Evolutionary conservation across 192 early-diverging fungal species (phyloP).

Genomic region (Cladochytrium replicatum): DNA sequence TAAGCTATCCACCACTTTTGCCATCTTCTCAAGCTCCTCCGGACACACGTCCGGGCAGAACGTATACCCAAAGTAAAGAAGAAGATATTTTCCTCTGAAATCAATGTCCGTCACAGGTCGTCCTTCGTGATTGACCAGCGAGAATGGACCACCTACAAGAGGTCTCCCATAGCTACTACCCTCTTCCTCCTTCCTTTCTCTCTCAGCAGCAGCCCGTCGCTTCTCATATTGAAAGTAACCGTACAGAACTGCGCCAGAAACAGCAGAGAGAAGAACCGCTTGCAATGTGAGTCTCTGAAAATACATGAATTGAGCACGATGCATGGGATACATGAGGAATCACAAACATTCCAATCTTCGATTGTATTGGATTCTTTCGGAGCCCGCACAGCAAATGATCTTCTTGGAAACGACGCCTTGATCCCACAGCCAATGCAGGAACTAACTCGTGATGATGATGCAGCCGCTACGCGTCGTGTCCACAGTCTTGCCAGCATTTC

Average conservation of each 20-base stretch:
- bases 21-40: slow-evolving; percentile 97
- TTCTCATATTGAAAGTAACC: slow-evolving; percentile 35
- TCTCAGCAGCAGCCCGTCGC: slow-evolving; percentile 9
- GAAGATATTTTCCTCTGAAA: slow-evolving; percentile 72
- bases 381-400: too few species aligned
- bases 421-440: too few species aligned
- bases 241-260: slow-evolving; percentile 22
- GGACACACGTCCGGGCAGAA: slow-evolving; percentile 99
- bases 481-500: too few species aligned
- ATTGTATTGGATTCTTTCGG: too few species aligned
- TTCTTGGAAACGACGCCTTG: too few species aligned
- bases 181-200: slow-evolving; percentile 20
- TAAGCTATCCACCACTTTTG: slow-evolving; percentile 66
- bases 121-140: slow-evolving; percentile 75
- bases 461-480: too few species aligned
- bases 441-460: too few species aligned
- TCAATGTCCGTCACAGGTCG: slow-evolving; percentile 59
- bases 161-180: slow-evolving; percentile 73
- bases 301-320: too few species aligned
- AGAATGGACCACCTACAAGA: slow-evolving; percentile 81
- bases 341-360: too few species aligned
- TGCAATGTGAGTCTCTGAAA: slow-evolving; percentile 22
- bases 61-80: slow-evolving; percentile 99
- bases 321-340: too few species aligned
- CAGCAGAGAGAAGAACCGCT: slow-evolving; percentile 12